These are phyloP conservation scores for Stromatinia cepivora DNA, from an alignment of 2,329 filamentous ascomycete genomes.

Conservation along the genomic window DNA sequence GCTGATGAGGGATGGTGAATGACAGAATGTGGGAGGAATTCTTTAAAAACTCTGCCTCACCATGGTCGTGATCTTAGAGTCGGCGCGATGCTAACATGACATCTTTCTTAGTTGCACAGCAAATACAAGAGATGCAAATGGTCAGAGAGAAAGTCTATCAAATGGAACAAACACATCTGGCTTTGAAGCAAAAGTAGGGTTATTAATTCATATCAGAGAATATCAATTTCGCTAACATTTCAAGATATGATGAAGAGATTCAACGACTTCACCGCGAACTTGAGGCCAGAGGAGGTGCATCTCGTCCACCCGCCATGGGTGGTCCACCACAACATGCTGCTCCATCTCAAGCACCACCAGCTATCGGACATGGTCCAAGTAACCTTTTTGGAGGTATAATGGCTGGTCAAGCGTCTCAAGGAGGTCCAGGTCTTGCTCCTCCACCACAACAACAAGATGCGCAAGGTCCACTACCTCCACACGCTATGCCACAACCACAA, in stretches of 20 bases:
- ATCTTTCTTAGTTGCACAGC: constrained; percentile 67
- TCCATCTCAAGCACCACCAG: constrained; percentile 76
- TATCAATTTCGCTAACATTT: constrained; percentile 21
- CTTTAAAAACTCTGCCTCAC: neutral
- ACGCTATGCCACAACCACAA: constrained; percentile 63
- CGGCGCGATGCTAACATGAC: constrained; percentile 16
- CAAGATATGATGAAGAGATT: constrained; percentile 92
- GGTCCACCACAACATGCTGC: constrained; percentile 75
- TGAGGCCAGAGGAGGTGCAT: constrained; percentile 65
- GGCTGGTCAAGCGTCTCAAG: constrained; percentile 80
- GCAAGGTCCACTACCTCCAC: constrained; percentile 23
- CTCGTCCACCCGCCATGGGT: constrained; percentile 67
- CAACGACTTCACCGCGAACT: constrained; percentile 83
- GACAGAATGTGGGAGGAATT: neutral
- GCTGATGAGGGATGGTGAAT: neutral
- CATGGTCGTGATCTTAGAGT: neutral
- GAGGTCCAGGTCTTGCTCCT: constrained; percentile 79
- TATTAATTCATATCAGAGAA: neutral
- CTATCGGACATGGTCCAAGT: constrained; percentile 82
- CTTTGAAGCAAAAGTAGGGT: constrained; percentile 86
- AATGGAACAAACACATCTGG: constrained; percentile 85
- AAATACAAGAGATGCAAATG: constrained; percentile 93
- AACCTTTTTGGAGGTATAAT: constrained; percentile 96
- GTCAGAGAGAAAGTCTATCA: constrained; percentile 91
- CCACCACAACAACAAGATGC: constrained; percentile 53